phyloP scores from a whole-genome alignment of 768 basidiomycete genomes.

The Xerocomus brunneocitrinus region DNA sequence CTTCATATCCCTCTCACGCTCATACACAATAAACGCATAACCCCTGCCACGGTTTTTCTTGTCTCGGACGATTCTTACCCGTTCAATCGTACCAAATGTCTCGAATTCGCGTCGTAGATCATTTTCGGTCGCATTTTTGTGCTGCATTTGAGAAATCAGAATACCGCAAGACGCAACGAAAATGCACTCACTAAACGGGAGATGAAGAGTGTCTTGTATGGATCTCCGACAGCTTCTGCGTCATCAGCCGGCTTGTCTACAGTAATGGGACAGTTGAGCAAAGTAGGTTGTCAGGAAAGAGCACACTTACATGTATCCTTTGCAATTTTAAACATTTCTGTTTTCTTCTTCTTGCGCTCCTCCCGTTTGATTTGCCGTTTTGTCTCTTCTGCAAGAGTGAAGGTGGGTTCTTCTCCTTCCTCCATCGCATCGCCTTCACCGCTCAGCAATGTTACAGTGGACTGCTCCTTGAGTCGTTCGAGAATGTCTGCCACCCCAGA shows the following conservation, averaged over 20 bases:
- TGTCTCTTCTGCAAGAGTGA: constrained; percentile 78
- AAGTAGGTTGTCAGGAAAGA: not conserved
- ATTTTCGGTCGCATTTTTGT: constrained; percentile 85
- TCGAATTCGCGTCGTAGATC: constrained; percentile 96
- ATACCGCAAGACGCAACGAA: not conserved
- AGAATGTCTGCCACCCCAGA: constrained; percentile 75
- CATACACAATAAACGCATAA: constrained; percentile 97
- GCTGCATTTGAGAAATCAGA: constrained; percentile 44
- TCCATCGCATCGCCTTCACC: constrained; percentile 68
- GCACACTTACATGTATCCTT: constrained; percentile 75
- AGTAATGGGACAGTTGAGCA: constrained; percentile 7
- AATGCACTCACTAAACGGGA: constrained; percentile 67
- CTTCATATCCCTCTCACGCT: constrained; percentile 99
- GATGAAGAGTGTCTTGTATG: constrained; percentile 97
- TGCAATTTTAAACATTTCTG: constrained; percentile 71
- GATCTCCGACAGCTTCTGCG: constrained; percentile 86
- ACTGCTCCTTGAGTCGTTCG: constrained; percentile 68
- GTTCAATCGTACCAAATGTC: constrained; percentile 90
- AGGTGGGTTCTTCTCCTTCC: constrained; percentile 78
- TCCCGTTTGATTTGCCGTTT: constrained; percentile 76
- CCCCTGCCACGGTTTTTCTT: constrained; percentile 83
- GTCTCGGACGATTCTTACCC: constrained; percentile 89
- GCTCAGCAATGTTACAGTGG: constrained; percentile 61
- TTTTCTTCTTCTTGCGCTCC: constrained; percentile 70
- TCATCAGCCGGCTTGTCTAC: constrained; percentile 93